Evolutionary conservation across 2,329 filamentous ascomycete genomes (phyloP).

Genomic region (Aspergillus hiratsukae): DNA sequence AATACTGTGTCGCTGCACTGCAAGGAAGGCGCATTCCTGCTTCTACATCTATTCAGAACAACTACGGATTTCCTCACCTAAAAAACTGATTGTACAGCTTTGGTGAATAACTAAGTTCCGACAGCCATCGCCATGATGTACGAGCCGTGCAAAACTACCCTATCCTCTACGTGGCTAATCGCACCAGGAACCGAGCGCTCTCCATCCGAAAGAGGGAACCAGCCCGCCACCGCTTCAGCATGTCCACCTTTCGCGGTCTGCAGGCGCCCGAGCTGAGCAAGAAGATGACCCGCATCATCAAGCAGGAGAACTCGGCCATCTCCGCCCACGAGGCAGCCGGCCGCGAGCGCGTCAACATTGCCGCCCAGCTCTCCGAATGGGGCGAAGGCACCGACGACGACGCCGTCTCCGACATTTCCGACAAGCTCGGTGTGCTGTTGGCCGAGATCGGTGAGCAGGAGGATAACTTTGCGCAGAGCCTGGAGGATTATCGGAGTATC

Average conservation of each 20-base stretch:
- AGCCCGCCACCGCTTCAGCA: slow-evolving; percentile 67
- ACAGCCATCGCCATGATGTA: not conserved
- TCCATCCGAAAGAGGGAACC: slow-evolving; percentile 36
- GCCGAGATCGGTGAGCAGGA: slow-evolving; percentile 94
- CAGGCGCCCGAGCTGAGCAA: slow-evolving; percentile 84
- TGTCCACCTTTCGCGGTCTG: slow-evolving; percentile 78
- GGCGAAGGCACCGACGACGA: slow-evolving; percentile 88
- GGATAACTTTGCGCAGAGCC: slow-evolving; percentile 74
- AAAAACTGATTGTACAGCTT: not conserved
- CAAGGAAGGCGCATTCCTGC: slow-evolving; percentile 15
- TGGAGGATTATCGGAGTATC: slow-evolving; percentile 77
- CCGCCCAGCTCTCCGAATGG: slow-evolving; percentile 91
- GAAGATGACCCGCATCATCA: slow-evolving; percentile 87
- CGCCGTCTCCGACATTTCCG: slow-evolving; percentile 79
- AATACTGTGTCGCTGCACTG: not conserved
- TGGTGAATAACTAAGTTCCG: not conserved
- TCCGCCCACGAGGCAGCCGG: slow-evolving; percentile 77
- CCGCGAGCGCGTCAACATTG: slow-evolving; percentile 78
- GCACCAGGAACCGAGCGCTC: slow-evolving; percentile 39
- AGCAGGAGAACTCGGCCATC: slow-evolving; percentile 87
- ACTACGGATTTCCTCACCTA: not conserved
- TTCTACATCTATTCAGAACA: not conserved
- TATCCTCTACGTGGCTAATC: not conserved
- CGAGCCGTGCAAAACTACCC: not conserved
- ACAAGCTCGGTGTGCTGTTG: slow-evolving; percentile 91